Percentiles rank a stretch among this genome's conserved stretches.
Evolutionary conservation across 768 basidiomycete genomes (phyloP).

Genomic region (Myochromella boudieri): DNA sequence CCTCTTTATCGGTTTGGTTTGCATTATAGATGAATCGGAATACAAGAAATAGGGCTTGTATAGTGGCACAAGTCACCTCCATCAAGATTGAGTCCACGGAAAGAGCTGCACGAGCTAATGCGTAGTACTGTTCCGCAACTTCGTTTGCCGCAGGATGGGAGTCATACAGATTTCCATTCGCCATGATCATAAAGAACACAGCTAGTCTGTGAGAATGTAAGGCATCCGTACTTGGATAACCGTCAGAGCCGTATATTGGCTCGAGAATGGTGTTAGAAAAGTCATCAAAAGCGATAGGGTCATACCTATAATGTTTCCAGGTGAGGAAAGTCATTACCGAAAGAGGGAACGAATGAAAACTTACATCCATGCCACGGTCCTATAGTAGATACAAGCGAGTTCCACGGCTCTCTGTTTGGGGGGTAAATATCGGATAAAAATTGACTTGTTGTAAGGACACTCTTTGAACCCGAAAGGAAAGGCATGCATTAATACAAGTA

Average conservation of each 20-base stretch:
- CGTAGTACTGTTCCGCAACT: slow-evolving; percentile 42
- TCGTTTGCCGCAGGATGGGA: slow-evolving; percentile 28
- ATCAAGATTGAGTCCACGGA: slow-evolving; percentile 42
- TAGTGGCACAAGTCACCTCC: slow-evolving; percentile 45
- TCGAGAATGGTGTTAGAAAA: slow-evolving; percentile 39
- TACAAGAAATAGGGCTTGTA: slow-evolving; percentile 48
- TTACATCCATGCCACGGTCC: slow-evolving; percentile 47
- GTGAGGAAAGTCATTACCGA: background rate
- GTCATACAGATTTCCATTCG: slow-evolving; percentile 47
- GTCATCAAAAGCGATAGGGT: slow-evolving; percentile 42
- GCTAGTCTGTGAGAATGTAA: slow-evolving; percentile 49
- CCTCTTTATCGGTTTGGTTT: slow-evolving; percentile 42
- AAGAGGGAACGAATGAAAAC: slow-evolving; percentile 16
- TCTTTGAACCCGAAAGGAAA: slow-evolving; percentile 50
- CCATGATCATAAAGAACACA: slow-evolving; percentile 52
- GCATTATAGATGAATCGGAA: slow-evolving; percentile 40
- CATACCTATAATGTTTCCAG: slow-evolving; percentile 33
- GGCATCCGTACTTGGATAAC: slow-evolving; percentile 27
- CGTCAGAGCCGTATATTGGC: slow-evolving; percentile 39
- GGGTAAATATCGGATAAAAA: slow-evolving; percentile 43
- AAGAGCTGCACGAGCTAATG: slow-evolving; percentile 47
- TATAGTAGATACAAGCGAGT: slow-evolving; percentile 42
- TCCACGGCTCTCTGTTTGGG: slow-evolving; percentile 35
- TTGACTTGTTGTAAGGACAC: slow-evolving; percentile 31
- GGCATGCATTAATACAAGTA: slow-evolving; percentile 43